phyloP scores from a whole-genome alignment of 2,329 filamentous ascomycete genomes.

The Beauveria scarabaeidicola region DNA sequence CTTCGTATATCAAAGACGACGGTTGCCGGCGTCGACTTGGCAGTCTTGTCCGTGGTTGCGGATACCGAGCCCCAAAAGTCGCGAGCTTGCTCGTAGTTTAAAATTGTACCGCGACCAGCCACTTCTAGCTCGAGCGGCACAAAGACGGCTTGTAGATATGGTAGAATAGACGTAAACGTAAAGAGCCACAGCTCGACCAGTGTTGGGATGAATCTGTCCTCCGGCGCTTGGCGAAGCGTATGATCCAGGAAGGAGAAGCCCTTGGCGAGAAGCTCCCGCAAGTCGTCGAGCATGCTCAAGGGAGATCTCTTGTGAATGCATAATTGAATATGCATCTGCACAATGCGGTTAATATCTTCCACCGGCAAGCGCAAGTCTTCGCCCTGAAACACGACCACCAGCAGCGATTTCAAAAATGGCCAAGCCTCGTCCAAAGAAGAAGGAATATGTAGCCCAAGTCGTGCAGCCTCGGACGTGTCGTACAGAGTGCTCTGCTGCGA shows the following conservation, averaged over 20 bases:
- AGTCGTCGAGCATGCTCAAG: constrained; percentile 63
- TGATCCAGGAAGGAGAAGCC: constrained; percentile 84
- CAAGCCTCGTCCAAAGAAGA: constrained; percentile 72
- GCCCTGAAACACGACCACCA: constrained; percentile 72
- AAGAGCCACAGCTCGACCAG: constrained; percentile 92
- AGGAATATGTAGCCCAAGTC: constrained; percentile 54
- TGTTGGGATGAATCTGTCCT: constrained; percentile 81
- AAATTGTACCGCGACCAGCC: constrained; percentile 69
- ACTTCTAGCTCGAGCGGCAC: constrained; percentile 90
- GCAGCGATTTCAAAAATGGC: constrained; percentile 68
- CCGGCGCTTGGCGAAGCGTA: constrained; percentile 66
- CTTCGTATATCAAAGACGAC: constrained; percentile 73
- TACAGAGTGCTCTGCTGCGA: constrained; percentile 37
- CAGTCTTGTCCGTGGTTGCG: constrained; percentile 26
- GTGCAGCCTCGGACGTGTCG: constrained; percentile 47
- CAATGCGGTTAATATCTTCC: constrained; percentile 74
- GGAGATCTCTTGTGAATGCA: constrained; percentile 68
- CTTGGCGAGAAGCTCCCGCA: constrained; percentile 65
- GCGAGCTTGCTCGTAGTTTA: constrained; percentile 68
- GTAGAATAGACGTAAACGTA: constrained; percentile 81
- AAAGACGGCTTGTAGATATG: constrained; percentile 93
- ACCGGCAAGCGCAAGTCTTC: constrained; percentile 72
- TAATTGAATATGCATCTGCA: constrained; percentile 69
- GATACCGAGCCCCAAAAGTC: constrained; percentile 83
- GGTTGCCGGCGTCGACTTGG: constrained; percentile 39